These are phyloP conservation scores for Pseudovirgaria hyperparasitica DNA, from an alignment of 2,329 filamentous ascomycete species.

Conservation along the genomic window DNA sequence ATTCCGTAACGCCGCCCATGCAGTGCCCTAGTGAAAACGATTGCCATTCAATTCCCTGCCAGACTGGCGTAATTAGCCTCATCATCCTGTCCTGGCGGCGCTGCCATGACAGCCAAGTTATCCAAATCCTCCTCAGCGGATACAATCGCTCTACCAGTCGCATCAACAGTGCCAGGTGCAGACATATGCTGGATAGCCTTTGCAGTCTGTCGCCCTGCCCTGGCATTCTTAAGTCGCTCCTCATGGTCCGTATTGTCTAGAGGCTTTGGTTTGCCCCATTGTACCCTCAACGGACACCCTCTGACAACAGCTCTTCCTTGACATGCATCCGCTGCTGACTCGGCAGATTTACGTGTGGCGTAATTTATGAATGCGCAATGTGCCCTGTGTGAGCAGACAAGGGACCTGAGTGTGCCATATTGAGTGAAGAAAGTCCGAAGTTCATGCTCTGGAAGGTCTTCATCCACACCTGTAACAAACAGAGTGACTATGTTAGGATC, in stretches of 20 bases:
- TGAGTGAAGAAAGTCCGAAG: constrained; percentile 81
- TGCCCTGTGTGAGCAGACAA: constrained; percentile 93
- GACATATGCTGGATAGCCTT: constrained; percentile 13
- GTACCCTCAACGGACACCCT: constrained; percentile 77
- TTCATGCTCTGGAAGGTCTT: constrained; percentile 87
- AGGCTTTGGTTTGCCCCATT: constrained; percentile 87
- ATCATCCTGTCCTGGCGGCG: constrained; percentile 67
- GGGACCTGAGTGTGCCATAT: constrained; percentile 79
- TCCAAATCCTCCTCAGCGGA: constrained; percentile 30
- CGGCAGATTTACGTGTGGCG: constrained; percentile 69
- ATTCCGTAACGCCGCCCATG: background rate
- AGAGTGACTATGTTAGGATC: constrained; percentile 84
- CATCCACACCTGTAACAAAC: constrained; percentile 90
- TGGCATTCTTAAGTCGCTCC: constrained; percentile 66
- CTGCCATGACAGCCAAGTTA: constrained; percentile 44
- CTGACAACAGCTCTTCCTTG: constrained; percentile 83
- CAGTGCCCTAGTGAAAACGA: background rate
- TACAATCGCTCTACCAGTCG: constrained; percentile 27
- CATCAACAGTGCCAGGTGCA: constrained; percentile 12
- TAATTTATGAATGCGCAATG: constrained; percentile 98
- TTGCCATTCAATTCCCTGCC: constrained; percentile 57
- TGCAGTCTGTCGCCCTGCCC: constrained; percentile 49
- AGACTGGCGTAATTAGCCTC: constrained; percentile 78
- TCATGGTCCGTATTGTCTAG: constrained; percentile 86
- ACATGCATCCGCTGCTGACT: constrained; percentile 71